These are phyloP conservation scores for Catenaria anguillulae DNA, from an alignment of 371 early-diverging fungal species.

Conservation along the genomic window DNA sequence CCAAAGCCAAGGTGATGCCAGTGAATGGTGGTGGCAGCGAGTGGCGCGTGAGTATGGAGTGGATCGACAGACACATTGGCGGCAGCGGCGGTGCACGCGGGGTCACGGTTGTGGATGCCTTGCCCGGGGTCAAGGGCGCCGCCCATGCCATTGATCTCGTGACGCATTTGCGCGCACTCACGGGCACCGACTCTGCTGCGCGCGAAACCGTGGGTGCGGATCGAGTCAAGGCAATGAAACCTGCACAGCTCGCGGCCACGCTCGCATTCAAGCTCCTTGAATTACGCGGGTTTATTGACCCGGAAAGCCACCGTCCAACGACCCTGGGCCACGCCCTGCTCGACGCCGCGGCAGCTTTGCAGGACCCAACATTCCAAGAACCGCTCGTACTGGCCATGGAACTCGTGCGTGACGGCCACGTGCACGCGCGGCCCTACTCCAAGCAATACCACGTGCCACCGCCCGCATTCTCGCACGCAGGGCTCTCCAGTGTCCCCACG, in stretches of 20 bases:
- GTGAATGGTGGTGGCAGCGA: too few species aligned
- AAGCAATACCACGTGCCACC: slow-evolving; percentile 32
- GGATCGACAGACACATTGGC: background rate
- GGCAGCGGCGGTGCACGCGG: background rate
- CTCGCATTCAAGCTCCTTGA: slow-evolving; percentile 34
- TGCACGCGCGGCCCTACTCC: slow-evolving; percentile 35
- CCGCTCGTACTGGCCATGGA: slow-evolving; percentile 42
- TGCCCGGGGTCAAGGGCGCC: too few species aligned
- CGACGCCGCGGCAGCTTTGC: slow-evolving; percentile 12
- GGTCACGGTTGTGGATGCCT: too few species aligned
- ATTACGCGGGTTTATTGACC: slow-evolving; percentile 25
- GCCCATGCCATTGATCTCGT: background rate
- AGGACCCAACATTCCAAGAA: slow-evolving; percentile 25
- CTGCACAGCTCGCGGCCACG: slow-evolving; percentile 33
- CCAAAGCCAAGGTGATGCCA: background rate
- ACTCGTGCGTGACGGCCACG: slow-evolving; percentile 35
- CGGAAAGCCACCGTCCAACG: background rate
- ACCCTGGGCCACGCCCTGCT: slow-evolving; percentile 5
- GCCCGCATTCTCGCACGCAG: too few species aligned
- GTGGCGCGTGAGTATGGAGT: too few species aligned
- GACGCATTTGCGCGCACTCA: background rate
- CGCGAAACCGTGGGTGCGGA: too few species aligned
- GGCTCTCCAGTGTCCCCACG: too few species aligned
- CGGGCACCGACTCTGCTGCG: background rate
- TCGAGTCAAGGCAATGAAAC: too few species aligned